Evolutionary conservation across 805 yeast genomes (phyloP).

Genomic region (Candida coquimbonensis): DNA sequence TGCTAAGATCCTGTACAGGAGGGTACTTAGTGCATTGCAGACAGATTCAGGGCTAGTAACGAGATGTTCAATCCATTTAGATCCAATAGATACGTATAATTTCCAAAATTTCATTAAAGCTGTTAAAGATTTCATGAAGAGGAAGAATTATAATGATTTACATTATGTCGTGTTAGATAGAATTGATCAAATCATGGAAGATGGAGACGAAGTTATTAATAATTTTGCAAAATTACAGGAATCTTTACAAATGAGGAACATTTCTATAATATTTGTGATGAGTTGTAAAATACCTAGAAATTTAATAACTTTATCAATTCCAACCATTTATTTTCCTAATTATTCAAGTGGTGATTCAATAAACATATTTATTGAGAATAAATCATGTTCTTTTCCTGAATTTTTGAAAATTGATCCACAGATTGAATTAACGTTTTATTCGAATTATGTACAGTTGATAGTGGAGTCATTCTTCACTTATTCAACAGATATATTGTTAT

Average conservation of each 20-base stretch:
- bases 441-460: slow-evolving; percentile 16
- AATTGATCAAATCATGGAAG: slow-evolving; percentile 21
- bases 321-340: slow-evolving; percentile 13
- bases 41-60: slow-evolving; percentile 8
- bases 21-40: slow-evolving; percentile 8
- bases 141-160: slow-evolving; percentile 5
- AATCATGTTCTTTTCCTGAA: slow-evolving; percentile 10
- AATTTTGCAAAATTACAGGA: slow-evolving; percentile 18
- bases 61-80: slow-evolving; percentile 5
- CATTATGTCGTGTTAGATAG: slow-evolving; percentile 22
- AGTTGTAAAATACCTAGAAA: slow-evolving; percentile 11
- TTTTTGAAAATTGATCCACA: not conserved
- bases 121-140: slow-evolving; percentile 9
- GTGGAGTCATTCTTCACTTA: slow-evolving; percentile 21
- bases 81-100: slow-evolving; percentile 9
- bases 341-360: slow-evolving; percentile 13
- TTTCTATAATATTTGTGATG: slow-evolving; percentile 17
- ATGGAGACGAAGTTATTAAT: slow-evolving; percentile 9
- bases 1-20: slow-evolving; percentile 18
- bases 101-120: slow-evolving; percentile 19
- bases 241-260: slow-evolving; percentile 9
- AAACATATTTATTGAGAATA: slow-evolving; percentile 2
- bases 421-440: slow-evolving; percentile 13
- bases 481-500: slow-evolving; percentile 14
- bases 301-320: slow-evolving; percentile 15